These are phyloP conservation scores for Neonectria neomacrospora DNA, from an alignment of 2,329 filamentous ascomycete species.

Conservation along the genomic window DNA sequence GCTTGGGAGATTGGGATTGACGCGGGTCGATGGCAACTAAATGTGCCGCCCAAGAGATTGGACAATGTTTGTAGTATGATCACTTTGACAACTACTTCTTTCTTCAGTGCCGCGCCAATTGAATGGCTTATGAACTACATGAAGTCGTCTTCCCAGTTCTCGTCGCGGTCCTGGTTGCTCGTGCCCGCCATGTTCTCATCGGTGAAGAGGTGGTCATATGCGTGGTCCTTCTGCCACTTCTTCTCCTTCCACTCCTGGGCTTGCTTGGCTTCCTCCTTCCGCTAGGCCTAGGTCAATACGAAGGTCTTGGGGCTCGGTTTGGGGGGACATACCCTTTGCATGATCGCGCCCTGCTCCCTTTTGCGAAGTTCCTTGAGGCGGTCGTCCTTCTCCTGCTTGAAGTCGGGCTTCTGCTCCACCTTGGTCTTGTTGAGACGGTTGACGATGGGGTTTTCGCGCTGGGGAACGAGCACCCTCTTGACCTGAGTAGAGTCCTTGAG, in stretches of 20 bases:
- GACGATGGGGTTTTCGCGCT: conserved; percentile 88
- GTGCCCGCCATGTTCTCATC: conserved; percentile 81
- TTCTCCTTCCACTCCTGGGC: conserved; percentile 86
- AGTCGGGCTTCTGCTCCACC: conserved; percentile 86
- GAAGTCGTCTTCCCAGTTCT: conserved; percentile 89
- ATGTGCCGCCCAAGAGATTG: conserved; percentile 3
- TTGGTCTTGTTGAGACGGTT: conserved; percentile 99
- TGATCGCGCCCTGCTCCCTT: conserved; percentile 72
- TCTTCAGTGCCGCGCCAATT: neutral
- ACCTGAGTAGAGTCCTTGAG: conserved; percentile 61
- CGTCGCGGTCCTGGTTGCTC: conserved; percentile 86
- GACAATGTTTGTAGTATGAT: neutral
- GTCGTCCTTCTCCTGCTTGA: conserved; percentile 84
- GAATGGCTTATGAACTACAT: conserved; percentile 68
- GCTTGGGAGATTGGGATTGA: neutral
- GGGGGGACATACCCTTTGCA: conserved; percentile 67
- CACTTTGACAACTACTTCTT: neutral
- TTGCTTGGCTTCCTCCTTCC: conserved; percentile 78
- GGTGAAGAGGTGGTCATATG: conserved; percentile 91
- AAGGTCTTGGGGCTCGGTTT: neutral
- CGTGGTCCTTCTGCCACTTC: conserved; percentile 97
- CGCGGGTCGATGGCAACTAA: neutral
- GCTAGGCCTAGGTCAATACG: conserved; percentile 56
- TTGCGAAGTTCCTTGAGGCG: conserved; percentile 76
- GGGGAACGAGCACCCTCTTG: conserved; percentile 80